Conservation (phyloP, 345 rosid species). For the Physaria fendleri region DNA sequence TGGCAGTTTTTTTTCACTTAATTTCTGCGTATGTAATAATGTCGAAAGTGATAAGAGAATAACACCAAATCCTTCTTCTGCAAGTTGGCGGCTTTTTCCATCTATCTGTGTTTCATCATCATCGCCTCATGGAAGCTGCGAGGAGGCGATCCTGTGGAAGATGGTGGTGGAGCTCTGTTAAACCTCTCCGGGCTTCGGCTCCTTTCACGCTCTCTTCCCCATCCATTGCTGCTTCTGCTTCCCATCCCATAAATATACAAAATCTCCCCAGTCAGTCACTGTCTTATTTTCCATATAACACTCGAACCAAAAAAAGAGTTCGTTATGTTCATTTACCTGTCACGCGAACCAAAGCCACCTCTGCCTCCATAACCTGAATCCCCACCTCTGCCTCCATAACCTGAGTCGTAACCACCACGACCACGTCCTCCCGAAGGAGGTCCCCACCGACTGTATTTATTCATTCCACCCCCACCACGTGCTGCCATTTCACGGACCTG, state of each 20-base stretch:
- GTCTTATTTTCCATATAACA: not conserved
- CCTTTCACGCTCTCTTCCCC: conserved; percentile 40
- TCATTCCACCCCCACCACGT: conserved; percentile 66
- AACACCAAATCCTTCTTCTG: conserved; percentile 8
- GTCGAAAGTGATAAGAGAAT: not conserved
- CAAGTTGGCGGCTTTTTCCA: not conserved
- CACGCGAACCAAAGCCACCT: conserved; percentile 49
- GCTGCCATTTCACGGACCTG: conserved; percentile 85
- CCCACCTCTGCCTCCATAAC: conserved; percentile 45
- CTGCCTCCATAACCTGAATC: conserved; percentile 30
- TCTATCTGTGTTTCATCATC: conserved; percentile 40
- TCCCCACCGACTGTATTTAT: conserved; percentile 74
- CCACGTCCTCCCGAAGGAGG: conserved; percentile 56
- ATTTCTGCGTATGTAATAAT: no score
- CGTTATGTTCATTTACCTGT: conserved; percentile 40
- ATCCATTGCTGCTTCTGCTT: conserved; percentile 40
- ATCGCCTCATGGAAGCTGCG: conserved; percentile 69
- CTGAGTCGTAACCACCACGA: conserved; percentile 41
- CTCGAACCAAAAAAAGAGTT: no score
- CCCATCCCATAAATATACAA: not conserved
- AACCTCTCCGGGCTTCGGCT: conserved; percentile 59
- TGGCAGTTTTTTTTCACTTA: no score
- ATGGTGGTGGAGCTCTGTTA: conserved; percentile 31
- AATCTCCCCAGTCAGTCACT: not conserved
- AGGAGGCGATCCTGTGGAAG: conserved; percentile 40